Conservation (phyloP, 768 basidiomycete genomes). For the Hemileccinum rubropunctum region DNA sequence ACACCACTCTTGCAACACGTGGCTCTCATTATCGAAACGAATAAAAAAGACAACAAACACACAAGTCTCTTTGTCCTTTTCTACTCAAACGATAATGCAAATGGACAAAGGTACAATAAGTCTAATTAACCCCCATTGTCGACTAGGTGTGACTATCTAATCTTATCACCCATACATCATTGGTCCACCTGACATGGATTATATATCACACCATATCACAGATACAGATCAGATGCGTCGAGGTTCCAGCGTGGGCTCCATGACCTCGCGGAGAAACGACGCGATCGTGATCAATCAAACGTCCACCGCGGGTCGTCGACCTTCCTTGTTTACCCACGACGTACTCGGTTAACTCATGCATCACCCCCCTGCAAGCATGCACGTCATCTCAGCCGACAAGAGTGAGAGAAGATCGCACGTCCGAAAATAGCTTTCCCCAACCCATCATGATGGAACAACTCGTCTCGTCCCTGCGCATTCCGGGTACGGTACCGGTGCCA, state of each 20-base stretch:
- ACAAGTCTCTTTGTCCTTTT: conserved; percentile 9
- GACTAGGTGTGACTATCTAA: no score
- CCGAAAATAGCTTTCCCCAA: conserved; percentile 10
- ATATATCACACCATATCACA: conserved; percentile 17
- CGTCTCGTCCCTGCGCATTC: conserved; percentile 9
- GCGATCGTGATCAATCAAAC: conserved; percentile 13
- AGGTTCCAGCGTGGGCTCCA: conserved; percentile 30
- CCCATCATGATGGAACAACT: no score
- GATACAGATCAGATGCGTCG: conserved; percentile 23
- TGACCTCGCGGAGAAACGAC: conserved; percentile 22
- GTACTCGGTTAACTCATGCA: conserved; percentile 27
- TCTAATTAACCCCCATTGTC: no score
- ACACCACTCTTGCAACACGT: conserved; percentile 29
- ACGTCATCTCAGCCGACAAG: conserved; percentile 19
- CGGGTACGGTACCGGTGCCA: conserved; percentile 22
- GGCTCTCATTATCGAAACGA: conserved; percentile 22
- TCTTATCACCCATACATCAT: conserved; percentile 30
- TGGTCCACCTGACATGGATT: no score
- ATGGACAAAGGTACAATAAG: no score
- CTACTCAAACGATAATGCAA: neutral
- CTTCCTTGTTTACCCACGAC: conserved; percentile 20
- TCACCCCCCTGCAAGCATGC: conserved; percentile 16
- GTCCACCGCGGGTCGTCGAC: neutral
- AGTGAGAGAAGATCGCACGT: conserved; percentile 11
- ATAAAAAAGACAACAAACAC: no score